phyloP scores from a whole-genome alignment of 352 stramenopile species.

The Phytophthora multivora region DNA sequence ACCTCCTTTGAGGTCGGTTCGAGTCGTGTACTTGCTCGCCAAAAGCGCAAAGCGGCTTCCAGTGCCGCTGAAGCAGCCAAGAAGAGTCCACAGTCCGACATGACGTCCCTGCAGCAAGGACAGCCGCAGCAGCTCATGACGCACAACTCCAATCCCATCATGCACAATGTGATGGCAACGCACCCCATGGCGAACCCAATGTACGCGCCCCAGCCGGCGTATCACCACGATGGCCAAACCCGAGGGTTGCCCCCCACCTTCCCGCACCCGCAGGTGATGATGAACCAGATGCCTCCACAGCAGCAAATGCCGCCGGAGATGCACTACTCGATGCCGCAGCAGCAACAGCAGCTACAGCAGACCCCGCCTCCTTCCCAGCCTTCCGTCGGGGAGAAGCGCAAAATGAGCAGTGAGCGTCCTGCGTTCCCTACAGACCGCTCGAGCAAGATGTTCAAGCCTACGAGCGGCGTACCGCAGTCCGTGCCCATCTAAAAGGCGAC shows the following conservation, averaged over 20 bases:
- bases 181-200: slow-evolving; percentile 36
- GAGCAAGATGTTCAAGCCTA: slow-evolving; percentile 49
- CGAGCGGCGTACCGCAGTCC: slow-evolving; percentile 39
- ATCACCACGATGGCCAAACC: slow-evolving; percentile 38
- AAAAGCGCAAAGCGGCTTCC: slow-evolving; percentile 84
- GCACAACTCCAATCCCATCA: slow-evolving; percentile 25
- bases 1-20: slow-evolving; percentile 87
- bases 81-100: slow-evolving; percentile 34
- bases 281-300: slow-evolving; percentile 45
- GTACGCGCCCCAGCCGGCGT: slow-evolving; percentile 21
- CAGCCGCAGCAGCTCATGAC: slow-evolving; percentile 42
- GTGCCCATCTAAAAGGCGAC: slow-evolving; percentile 37
- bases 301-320: slow-evolving; percentile 40
- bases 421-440: slow-evolving; percentile 39
- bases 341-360: slow-evolving; percentile 19
- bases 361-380: slow-evolving; percentile 3
- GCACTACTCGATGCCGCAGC: slow-evolving; percentile 41
- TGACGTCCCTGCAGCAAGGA: slow-evolving; percentile 28
- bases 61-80: slow-evolving; percentile 25
- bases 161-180: slow-evolving; percentile 39
- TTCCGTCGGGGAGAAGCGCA: slow-evolving; percentile 51
- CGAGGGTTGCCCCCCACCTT: slow-evolving; percentile 57
- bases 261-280: slow-evolving; percentile 57
- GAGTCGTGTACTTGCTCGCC: slow-evolving; percentile 77
- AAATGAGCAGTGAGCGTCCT: slow-evolving; percentile 49